Evolutionary conservation across 2,329 filamentous ascomycete species (phyloP), one percentile per base, ranked within the genome.

Genomic region (Macrophomina tecta): DNA sequence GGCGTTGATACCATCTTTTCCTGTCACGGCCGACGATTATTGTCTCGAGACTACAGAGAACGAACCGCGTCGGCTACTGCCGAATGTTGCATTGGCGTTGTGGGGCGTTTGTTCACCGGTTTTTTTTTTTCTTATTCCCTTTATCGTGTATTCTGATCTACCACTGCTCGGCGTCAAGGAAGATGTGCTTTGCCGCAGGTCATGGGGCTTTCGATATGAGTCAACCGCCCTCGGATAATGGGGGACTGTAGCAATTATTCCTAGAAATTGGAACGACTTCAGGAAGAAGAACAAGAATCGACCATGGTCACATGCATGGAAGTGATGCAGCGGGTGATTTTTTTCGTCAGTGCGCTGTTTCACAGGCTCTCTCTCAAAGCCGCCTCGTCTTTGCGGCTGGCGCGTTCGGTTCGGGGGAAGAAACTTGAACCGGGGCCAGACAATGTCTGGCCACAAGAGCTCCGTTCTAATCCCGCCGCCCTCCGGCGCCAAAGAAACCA

Each of bases 1-100:
- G 63, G 46, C 51, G 63, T 42, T 34, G 63, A 65, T 65, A 65
- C 63, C 63, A 65, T 40, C 48, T 56, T 65, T 56, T 65, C 16
- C 56, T 49, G 30, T 38, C 23, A 53, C 51, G 62, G 38, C 51
- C 51, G 62, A 64, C 62, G 28, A 45, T 32, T 52, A 28, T 52
- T 42, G 23, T 23, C 23, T 23, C 23, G 23, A 23, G 3, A 23
- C 32, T 56, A 45, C n/a, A 53, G 40, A 56, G 38, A 12, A 56
- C 63, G 63, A 65, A 56, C 36, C 52, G 51, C 45, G 36, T 65
- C 49, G 48, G 61, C 40, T 55, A 23, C 34, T 34, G 23, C 48
- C 28, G 63, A 65, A 65, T 53, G 42, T 23, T 36, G 42, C 62
- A 55, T 46, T 28, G 49, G 30, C 38, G 51, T 55, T 46, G 51